These are phyloP conservation scores for Pseudohalonectria lignicola DNA, from an alignment of 2,329 filamentous ascomycete genomes.

Conservation along the genomic window DNA sequence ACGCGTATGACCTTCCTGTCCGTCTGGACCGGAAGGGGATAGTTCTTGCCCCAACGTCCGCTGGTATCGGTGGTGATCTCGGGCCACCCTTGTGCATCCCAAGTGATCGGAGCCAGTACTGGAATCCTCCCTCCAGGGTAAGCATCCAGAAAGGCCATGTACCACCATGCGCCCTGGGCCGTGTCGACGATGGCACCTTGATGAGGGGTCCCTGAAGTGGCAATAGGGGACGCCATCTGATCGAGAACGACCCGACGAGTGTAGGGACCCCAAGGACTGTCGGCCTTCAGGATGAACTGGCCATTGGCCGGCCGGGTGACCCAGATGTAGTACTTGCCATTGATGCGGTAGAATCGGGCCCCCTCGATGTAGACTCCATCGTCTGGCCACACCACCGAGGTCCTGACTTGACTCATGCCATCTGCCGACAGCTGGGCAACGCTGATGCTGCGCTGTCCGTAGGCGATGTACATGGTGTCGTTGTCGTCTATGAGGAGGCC, in stretches of 20 bases:
- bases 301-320: slow-evolving; percentile 29
- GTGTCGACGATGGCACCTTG: slow-evolving; percentile 47
- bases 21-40: slow-evolving; percentile 22
- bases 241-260: slow-evolving; percentile 30
- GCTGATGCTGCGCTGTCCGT: slow-evolving; percentile 34
- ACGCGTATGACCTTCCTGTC: slow-evolving; percentile 11
- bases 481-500: slow-evolving; percentile 48
- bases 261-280: slow-evolving; percentile 41
- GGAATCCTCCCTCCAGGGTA: slow-evolving; percentile 48
- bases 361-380: slow-evolving; percentile 34
- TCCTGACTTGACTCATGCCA: slow-evolving; percentile 30
- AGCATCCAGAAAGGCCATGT: slow-evolving; percentile 42
- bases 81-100: slow-evolving; percentile 41
- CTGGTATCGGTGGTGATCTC: slow-evolving; percentile 22
- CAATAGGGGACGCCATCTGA: slow-evolving; percentile 28
- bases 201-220: slow-evolving; percentile 33
- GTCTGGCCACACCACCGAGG: slow-evolving; percentile 29
- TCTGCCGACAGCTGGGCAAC: slow-evolving; percentile 40
- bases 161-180: slow-evolving; percentile 43
- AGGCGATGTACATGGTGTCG: slow-evolving; percentile 47
- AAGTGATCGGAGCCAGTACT: slow-evolving; percentile 42
- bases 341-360: slow-evolving; percentile 44
- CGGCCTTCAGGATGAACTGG: slow-evolving; percentile 37
- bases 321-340: slow-evolving; percentile 45
- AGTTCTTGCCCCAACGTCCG: slow-evolving; percentile 34